These are phyloP conservation scores for Fusarium camptoceras DNA, from an alignment of 2,329 filamentous ascomycete genomes.

Conservation along the genomic window DNA sequence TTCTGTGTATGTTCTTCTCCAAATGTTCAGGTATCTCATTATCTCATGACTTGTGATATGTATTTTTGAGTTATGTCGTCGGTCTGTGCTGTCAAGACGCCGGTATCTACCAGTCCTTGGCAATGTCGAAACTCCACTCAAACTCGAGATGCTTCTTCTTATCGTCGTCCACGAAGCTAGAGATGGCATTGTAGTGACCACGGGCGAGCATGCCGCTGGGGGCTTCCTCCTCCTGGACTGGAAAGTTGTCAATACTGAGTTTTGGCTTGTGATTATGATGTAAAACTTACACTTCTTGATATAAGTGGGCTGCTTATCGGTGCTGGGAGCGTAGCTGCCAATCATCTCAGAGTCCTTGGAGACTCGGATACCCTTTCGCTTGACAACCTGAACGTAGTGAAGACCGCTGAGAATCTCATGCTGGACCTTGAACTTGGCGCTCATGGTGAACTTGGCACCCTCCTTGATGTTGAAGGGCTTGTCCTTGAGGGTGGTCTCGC, in stretches of 20 bases:
- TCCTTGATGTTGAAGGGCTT: constrained; percentile 99
- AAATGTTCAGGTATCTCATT: constrained; percentile 47
- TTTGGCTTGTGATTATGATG: neutral
- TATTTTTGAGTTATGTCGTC: constrained; percentile 31
- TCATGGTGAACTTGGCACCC: constrained; percentile 93
- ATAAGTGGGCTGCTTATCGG: constrained; percentile 85
- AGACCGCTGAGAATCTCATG: constrained; percentile 95
- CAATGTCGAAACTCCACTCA: constrained; percentile 96
- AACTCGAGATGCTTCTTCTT: constrained; percentile 90
- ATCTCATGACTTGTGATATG: constrained; percentile 45
- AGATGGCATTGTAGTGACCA: constrained; percentile 89
- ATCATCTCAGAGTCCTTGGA: constrained; percentile 99
- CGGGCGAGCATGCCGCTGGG: constrained; percentile 90
- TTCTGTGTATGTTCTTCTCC: constrained; percentile 32
- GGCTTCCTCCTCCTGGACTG: constrained; percentile 91
- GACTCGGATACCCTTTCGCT: constrained; percentile 85
- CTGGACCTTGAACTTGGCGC: constrained; percentile 93
- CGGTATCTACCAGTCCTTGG: constrained; percentile 85
- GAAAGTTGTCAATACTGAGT: constrained; percentile 2
- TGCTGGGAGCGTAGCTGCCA: constrained; percentile 94
- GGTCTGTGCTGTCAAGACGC: constrained; percentile 5
- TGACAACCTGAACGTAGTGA: constrained; percentile 95
- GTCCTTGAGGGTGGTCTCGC: constrained; percentile 82
- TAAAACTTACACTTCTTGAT: constrained; percentile 85
- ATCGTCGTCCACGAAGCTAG: constrained; percentile 95